These are phyloP conservation scores for Coriolopsis trogii DNA, from an alignment of 1,284 basidiomycete species.

Conservation along the genomic window DNA sequence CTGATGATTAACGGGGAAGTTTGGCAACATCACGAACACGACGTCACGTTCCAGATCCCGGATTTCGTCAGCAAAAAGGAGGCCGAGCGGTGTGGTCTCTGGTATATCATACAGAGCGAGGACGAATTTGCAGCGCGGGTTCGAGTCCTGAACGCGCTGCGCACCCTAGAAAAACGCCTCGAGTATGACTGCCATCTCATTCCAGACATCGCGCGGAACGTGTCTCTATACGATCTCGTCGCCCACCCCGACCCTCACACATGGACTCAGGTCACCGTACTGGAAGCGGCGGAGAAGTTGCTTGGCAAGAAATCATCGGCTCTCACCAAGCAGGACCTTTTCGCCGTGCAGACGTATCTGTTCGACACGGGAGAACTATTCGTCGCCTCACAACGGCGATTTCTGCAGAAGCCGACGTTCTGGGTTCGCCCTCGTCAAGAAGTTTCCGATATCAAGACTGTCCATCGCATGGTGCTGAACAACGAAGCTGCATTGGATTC, in stretches of 20 bases:
- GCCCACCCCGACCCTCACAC: constrained; percentile 47
- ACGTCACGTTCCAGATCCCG: constrained; percentile 63
- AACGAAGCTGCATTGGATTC: constrained; percentile 45
- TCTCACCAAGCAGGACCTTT: constrained; percentile 42
- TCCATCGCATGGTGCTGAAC: constrained; percentile 55
- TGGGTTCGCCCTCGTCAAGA: constrained; percentile 70
- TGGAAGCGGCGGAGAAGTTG: constrained; percentile 51
- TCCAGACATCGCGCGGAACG: constrained; percentile 40
- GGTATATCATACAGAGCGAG: constrained; percentile 28
- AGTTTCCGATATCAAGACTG: constrained; percentile 55
- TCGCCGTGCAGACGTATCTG: constrained; percentile 78
- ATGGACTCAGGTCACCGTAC: constrained; percentile 55
- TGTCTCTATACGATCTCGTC: constrained; percentile 48
- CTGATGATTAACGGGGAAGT: constrained; percentile 55
- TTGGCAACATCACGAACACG: constrained; percentile 46
- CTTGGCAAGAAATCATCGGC: constrained; percentile 33
- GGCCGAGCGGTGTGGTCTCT: constrained; percentile 49
- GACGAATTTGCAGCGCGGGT: constrained; percentile 58
- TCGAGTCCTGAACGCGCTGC: constrained; percentile 55
- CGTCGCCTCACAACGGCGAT: constrained; percentile 57
- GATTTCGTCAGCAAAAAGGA: constrained; percentile 51
- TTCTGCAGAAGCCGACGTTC: constrained; percentile 64
- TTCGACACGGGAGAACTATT: constrained; percentile 71
- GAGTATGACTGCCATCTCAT: constrained; percentile 29
- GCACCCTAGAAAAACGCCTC: constrained; percentile 48